Base-by-base conservation (phyloP, 2,329 filamentous ascomycete genomes). In the Xylaria digitata region DNA sequence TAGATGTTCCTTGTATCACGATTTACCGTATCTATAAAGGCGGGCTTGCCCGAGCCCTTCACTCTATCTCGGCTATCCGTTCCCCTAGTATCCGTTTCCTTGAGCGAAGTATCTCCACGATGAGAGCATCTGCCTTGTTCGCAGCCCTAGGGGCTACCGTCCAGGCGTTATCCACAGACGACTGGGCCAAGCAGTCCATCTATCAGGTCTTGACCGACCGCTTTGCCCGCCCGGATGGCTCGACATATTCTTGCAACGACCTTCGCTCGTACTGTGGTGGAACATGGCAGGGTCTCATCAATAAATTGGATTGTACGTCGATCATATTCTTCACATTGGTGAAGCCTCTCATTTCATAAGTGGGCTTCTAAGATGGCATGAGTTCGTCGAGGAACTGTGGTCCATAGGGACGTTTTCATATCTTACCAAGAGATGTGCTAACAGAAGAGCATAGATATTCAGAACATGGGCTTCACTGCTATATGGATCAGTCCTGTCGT, bases 221-320 rank as follows among this genome's bases (percentile, higher is more conserved):
- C 11, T 71, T 83, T 59, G 81, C 81, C 3, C 76, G 77, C 6
- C 77, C 76, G 3, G 76, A 80, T 58, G 78, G 78, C 13, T 80
- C 80, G 34, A 79, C 79, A 1, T 71, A 74, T 3, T 56, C 71
- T 6, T 79, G 78, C 55, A 55, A 66, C 72, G 40, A 68, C 63
- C 37, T 71, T 50, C 60, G 70, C 63, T 69, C 73, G 32, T 86
- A 85, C 74, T 87, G 85, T 64, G 84, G 84, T 45, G 85, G 85
- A 23, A 83, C 82, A 19, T 87, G 57, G 77, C 71, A 77, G 58
- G 85, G 85, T 15, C 78, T 86, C 46, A 82, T 81, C 19, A 80
- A 82, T 65, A 76, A 82, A 37, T 75, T 86, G 46, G 83, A 85
- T 73, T 86, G 70, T 71, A 68, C 34, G 70, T 61, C 17, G 17